Evolutionary conservation across 1,284 basidiomycete genomes (phyloP).

Genomic region (Melampsora occidentalis): DNA sequence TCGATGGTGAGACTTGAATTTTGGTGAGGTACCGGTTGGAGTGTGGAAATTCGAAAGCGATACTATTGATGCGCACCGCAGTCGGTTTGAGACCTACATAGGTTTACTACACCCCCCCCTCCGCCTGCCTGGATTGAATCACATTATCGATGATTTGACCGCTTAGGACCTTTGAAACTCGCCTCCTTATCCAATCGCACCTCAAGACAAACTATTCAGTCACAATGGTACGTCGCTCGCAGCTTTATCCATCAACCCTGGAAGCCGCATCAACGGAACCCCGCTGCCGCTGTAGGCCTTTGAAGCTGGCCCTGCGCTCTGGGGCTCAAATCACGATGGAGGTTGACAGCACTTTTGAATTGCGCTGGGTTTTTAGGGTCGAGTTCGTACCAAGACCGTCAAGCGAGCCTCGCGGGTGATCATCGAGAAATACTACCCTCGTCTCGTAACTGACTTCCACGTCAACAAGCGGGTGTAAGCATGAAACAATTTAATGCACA

Average conservation of each 20-base stretch:
- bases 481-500: neutral
- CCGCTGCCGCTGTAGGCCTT: too few species aligned
- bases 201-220: slow-evolving; percentile 4
- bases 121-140: too few species aligned
- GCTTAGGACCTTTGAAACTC: too few species aligned
- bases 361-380: slow-evolving; percentile 64
- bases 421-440: slow-evolving; percentile 99
- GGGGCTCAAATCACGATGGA: too few species aligned
- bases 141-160: too few species aligned
- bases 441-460: slow-evolving; percentile 92
- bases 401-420: slow-evolving; percentile 98
- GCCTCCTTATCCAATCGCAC: neutral
- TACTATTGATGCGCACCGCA: neutral
- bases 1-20: neutral
- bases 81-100: neutral
- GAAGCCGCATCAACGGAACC: too few species aligned
- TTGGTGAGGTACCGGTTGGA: neutral
- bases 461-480: slow-evolving; percentile 44
- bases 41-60: neutral
- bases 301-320: too few species aligned
- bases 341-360: too few species aligned
- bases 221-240: neutral
- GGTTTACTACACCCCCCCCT: neutral
- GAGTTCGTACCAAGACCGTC: slow-evolving; percentile 99
- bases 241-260: neutral